phyloP scores from a whole-genome alignment of 306 rosid genomes.

The Medicago arabica region DNA sequence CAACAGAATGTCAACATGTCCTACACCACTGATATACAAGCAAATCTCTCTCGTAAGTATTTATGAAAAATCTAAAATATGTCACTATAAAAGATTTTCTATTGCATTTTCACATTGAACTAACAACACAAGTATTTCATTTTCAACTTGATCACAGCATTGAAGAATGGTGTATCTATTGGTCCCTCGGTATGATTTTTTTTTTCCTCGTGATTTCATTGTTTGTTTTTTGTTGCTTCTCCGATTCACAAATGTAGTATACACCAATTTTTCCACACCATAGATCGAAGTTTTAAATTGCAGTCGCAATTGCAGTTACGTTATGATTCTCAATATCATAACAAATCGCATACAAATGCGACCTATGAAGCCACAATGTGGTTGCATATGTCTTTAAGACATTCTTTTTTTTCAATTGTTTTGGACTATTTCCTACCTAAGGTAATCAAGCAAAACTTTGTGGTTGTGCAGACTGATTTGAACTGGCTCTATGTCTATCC shows the following conservation, averaged over 20 bases:
- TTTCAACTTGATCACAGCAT: conserved; percentile 31
- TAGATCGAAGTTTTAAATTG: not conserved
- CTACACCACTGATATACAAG: conserved; percentile 48
- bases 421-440: not conserved
- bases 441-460: not conserved
- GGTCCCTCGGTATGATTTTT: conserved; percentile 39
- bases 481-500: conserved; percentile 65
- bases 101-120: not conserved
- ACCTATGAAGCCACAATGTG: not conserved
- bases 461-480: conserved; percentile 55
- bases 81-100: not conserved
- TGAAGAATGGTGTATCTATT: conserved; percentile 25
- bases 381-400: no score
- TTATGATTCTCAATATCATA: not conserved
- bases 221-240: not conserved
- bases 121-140: conserved; percentile 6
- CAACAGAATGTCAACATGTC: no score
- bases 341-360: not conserved
- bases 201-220: no score
- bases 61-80: not conserved
- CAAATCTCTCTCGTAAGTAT: conserved; percentile 46
- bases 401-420: no score
- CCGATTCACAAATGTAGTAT: no score
- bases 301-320: not conserved
- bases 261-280: not conserved